Evolutionary conservation across 441 rosid genomes (phyloP).

Genomic region (Macaranga tanarius): DNA sequence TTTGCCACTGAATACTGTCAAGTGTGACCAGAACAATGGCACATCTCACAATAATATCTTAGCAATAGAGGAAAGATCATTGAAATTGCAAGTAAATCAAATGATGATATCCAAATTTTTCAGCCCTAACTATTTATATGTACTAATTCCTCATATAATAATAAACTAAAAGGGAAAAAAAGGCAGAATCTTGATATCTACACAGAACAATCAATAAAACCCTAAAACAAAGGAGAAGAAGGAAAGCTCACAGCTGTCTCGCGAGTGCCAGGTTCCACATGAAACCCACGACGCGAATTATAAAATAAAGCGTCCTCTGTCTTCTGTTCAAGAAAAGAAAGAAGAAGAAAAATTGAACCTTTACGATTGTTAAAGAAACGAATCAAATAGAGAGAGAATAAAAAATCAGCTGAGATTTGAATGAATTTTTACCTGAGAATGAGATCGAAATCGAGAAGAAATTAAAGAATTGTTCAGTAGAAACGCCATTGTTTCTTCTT

Average conservation of each 20-base stretch:
- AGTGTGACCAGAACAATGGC: too few species aligned
- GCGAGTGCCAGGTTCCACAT: constrained; percentile 74
- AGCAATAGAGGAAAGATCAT: neutral
- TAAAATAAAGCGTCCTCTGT: constrained; percentile 35
- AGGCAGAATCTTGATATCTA: neutral
- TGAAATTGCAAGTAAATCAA: neutral
- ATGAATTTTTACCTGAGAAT: constrained; percentile 40
- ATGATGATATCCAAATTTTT: neutral
- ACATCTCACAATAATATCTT: too few species aligned
- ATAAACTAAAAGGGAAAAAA: neutral
- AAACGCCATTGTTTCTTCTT: constrained; percentile 50
- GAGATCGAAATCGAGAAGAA: constrained; percentile 60
- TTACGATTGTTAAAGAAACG: neutral
- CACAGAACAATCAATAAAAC: neutral
- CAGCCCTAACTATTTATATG: neutral
- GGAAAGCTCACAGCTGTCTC: constrained; percentile 76
- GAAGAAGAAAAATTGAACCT: neutral
- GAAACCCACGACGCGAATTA: constrained; percentile 57
- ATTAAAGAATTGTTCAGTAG: constrained; percentile 45
- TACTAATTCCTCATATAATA: neutral
- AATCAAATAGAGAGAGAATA: neutral
- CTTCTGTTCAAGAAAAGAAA: constrained; percentile 32
- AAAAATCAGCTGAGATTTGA: too few species aligned
- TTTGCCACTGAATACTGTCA: too few species aligned
- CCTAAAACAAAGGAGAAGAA: neutral